phyloP scores from a whole-genome alignment of 257 asterid genomes.

The Mitragyna speciosa region DNA sequence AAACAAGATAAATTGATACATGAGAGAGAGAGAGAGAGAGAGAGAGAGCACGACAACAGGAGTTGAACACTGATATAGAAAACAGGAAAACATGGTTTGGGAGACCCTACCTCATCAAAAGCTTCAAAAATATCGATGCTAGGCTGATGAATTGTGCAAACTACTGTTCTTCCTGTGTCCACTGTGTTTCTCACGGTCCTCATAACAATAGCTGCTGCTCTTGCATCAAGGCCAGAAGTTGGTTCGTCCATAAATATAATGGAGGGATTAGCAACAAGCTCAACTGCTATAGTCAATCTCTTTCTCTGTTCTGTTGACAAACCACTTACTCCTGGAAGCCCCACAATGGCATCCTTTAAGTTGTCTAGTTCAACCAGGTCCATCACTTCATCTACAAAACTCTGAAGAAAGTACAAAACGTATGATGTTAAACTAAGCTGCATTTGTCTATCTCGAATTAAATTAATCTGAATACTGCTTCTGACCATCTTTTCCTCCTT shows the following conservation, averaged over 20 bases:
- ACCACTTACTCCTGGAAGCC: constrained; percentile 60
- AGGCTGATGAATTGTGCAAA: constrained; percentile 75
- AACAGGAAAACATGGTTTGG: background rate
- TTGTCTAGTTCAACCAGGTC: constrained; percentile 56
- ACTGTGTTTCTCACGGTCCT: constrained; percentile 72
- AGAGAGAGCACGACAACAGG: background rate
- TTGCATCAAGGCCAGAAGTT: constrained; percentile 72
- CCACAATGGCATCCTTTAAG: constrained; percentile 56
- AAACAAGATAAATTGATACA: constrained; percentile 6
- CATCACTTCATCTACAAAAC: constrained; percentile 61
- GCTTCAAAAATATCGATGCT: constrained; percentile 68
- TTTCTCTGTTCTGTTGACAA: constrained; percentile 65
- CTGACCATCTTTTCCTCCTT: constrained; percentile 50
- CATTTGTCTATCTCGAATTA: background rate
- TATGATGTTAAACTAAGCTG: background rate
- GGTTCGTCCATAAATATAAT: constrained; percentile 78
- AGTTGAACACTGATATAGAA: background rate
- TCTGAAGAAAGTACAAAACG: constrained; percentile 27
- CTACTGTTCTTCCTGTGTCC: constrained; percentile 74
- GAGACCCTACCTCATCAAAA: constrained; percentile 58
- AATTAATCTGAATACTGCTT: background rate
- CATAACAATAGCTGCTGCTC: constrained; percentile 77
- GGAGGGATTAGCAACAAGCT: constrained; percentile 70
- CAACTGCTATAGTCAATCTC: constrained; percentile 69
- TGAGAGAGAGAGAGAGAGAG: background rate